Percentiles rank a stretch among this genome's conserved stretches.
Conservation (phyloP, 2,329 filamentous ascomycete genomes). For the Aspergillus nomiae region DNA sequence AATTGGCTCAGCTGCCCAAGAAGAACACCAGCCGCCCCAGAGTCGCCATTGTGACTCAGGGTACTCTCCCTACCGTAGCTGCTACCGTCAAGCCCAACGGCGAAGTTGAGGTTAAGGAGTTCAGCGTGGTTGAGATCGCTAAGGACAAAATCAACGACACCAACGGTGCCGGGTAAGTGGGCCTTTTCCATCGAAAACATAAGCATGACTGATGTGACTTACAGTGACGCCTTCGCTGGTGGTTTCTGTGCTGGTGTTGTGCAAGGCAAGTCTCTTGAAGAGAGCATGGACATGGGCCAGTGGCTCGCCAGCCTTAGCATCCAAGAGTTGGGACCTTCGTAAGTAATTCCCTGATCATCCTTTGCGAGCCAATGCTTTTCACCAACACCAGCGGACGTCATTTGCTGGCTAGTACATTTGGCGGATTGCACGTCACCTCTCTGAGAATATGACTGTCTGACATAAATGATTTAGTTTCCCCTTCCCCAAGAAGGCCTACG, state of each 20-base stretch:
- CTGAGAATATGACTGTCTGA: slow-evolving; percentile 15
- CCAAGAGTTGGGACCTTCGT: slow-evolving; percentile 94
- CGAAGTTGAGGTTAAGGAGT: slow-evolving; percentile 68
- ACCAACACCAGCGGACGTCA: neutral
- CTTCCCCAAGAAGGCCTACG: slow-evolving; percentile 78
- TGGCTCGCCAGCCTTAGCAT: slow-evolving; percentile 95
- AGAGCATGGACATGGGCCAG: slow-evolving; percentile 86
- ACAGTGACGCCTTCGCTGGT: slow-evolving; percentile 88
- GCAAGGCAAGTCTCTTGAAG: slow-evolving; percentile 76
- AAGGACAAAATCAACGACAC: slow-evolving; percentile 86
- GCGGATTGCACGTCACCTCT: neutral
- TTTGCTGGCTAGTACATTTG: neutral
- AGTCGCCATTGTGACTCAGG: slow-evolving; percentile 90
- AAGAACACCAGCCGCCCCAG: slow-evolving; percentile 82
- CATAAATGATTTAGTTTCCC: slow-evolving; percentile 62
- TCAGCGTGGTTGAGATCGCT: slow-evolving; percentile 77
- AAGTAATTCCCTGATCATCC: slow-evolving; percentile 51
- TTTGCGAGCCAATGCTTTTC: neutral
- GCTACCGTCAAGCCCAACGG: slow-evolving; percentile 70
- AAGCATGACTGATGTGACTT: slow-evolving; percentile 16
- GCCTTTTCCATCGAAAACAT: neutral
- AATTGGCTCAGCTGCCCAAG: slow-evolving; percentile 87
- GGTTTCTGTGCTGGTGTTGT: slow-evolving; percentile 90
- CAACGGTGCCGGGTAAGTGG: slow-evolving; percentile 75
- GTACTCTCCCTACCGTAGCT: slow-evolving; percentile 85